These are phyloP conservation scores for Rosa lucieae DNA, from an alignment of 306 rosid species.

Conservation along the genomic window DNA sequence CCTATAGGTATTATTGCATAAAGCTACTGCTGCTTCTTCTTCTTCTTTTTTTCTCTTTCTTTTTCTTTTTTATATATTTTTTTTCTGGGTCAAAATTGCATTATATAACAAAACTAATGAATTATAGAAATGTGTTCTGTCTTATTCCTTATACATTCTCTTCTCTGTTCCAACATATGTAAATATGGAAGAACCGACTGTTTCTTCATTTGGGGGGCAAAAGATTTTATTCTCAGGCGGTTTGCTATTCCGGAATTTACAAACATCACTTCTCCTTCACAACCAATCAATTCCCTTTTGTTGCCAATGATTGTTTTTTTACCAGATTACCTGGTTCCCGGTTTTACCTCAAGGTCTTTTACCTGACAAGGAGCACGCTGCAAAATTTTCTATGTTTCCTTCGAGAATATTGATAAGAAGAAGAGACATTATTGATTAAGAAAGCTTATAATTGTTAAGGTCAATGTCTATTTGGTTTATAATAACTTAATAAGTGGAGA, in stretches of 20 bases:
- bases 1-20: background rate
- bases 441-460: background rate
- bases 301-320: background rate
- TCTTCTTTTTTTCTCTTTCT: background rate
- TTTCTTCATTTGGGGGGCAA: background rate
- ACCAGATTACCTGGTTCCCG: background rate
- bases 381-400: background rate
- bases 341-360: background rate
- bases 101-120: background rate
- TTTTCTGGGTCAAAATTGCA: background rate
- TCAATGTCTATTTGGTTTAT: background rate
- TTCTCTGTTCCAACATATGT: background rate
- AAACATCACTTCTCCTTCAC: background rate
- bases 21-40: background rate
- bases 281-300: background rate
- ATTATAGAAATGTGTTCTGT: background rate
- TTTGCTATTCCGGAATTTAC: background rate
- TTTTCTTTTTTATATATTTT: background rate
- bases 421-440: background rate
- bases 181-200: background rate
- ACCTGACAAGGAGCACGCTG: background rate
- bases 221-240: background rate
- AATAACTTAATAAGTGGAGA: background rate
- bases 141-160: background rate
- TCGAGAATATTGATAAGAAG: background rate